These are phyloP conservation scores for Populus alba DNA, from an alignment of 345 rosid genomes.

Conservation along the genomic window DNA sequence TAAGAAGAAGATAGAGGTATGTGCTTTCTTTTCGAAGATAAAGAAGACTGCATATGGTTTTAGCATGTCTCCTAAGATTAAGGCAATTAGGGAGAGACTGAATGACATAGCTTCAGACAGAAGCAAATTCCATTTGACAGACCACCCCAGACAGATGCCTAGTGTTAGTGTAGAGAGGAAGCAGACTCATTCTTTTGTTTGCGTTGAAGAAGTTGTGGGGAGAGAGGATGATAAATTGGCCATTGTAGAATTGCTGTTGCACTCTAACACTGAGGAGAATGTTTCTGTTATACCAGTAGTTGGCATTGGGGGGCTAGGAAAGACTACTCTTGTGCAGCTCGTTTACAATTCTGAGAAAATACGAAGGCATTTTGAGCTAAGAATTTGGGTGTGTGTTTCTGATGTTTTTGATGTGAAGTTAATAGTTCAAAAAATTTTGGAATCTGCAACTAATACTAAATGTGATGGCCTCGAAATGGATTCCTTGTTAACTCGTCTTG, in stretches of 20 bases:
- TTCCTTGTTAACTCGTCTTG: background rate
- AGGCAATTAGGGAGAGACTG: background rate
- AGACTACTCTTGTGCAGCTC: slow-evolving; percentile 14
- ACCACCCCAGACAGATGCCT: background rate
- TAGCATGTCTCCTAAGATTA: background rate
- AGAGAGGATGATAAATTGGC: slow-evolving; percentile 8
- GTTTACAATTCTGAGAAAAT: slow-evolving; percentile 15
- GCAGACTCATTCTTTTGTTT: slow-evolving; percentile 16
- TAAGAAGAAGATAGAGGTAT: background rate
- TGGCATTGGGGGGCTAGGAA: slow-evolving; percentile 20
- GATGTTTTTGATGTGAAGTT: slow-evolving; percentile 8
- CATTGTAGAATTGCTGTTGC: background rate
- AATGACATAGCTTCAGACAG: slow-evolving; percentile 8
- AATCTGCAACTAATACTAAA: background rate
- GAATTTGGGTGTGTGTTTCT: slow-evolving; percentile 18
- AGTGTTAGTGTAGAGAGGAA: background rate
- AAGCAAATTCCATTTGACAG: slow-evolving; percentile 7
- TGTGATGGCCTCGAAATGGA: slow-evolving; percentile 9
- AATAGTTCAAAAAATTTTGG: slow-evolving; percentile 3
- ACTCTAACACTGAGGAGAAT: background rate
- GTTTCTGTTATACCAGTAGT: slow-evolving; percentile 1
- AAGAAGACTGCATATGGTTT: background rate
- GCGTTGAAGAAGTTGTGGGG: slow-evolving; percentile 10
- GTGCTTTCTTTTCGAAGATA: background rate
- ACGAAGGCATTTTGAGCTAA: background rate